These are phyloP conservation scores for Pichia rugopelliculosa DNA, from an alignment of 805 yeast genomes.

Conservation along the genomic window DNA sequence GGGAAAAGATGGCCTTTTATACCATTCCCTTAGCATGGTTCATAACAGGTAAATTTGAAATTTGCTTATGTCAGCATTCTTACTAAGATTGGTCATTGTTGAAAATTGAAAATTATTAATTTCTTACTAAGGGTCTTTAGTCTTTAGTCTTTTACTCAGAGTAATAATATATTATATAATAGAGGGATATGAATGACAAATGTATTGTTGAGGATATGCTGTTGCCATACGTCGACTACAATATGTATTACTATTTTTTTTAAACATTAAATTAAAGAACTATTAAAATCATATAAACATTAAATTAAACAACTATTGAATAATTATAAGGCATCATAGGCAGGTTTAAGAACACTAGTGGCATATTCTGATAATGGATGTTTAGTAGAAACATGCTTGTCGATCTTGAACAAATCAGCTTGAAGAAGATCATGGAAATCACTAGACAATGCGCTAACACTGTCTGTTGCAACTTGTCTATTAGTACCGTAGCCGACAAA, in stretches of 20 bases:
- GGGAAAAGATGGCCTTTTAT: not conserved
- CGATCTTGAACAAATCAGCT: not conserved
- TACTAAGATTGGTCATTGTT: not conserved
- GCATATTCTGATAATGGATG: not conserved
- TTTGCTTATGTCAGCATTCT: not conserved
- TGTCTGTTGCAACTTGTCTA: not conserved
- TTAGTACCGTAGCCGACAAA: not conserved
- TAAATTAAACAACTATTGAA: too few species aligned
- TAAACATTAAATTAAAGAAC: too few species aligned
- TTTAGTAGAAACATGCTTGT: not conserved
- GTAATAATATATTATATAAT: too few species aligned
- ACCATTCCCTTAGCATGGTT: too few species aligned
- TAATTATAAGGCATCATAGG: not conserved
- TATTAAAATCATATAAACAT: too few species aligned
- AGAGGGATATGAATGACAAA: too few species aligned
- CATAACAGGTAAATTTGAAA: too few species aligned
- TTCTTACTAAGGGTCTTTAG: not conserved
- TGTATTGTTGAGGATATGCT: not conserved
- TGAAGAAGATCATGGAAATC: not conserved
- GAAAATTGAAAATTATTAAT: not conserved
- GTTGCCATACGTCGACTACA: too few species aligned
- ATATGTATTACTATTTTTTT: too few species aligned
- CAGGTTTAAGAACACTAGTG: not conserved
- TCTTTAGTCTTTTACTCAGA: too few species aligned
- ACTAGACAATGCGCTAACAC: not conserved